Evolutionary conservation across 2,329 filamentous ascomycete species (phyloP).

Genomic region (Penicillium glabrum): DNA sequence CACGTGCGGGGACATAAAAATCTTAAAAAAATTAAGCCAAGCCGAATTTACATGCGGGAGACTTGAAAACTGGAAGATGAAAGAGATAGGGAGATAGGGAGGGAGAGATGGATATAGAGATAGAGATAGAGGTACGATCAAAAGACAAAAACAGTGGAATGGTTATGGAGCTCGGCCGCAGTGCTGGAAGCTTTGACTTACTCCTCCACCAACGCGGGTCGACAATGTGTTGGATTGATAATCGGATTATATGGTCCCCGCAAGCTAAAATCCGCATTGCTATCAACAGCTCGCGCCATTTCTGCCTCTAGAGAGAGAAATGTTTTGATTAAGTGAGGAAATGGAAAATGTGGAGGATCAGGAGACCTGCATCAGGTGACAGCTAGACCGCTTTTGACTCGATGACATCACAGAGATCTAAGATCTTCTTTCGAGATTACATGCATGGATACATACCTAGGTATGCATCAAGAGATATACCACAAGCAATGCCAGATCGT

Average conservation of each 20-base stretch:
- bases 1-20: too few relatives aligned
- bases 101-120: too few relatives aligned
- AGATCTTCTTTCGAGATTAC: background rate
- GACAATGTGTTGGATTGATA: conserved; percentile 50
- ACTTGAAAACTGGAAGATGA: background rate
- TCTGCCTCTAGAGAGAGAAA: background rate
- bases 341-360: background rate
- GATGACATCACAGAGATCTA: background rate
- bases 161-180: background rate
- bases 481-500: background rate
- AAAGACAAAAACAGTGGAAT: background rate
- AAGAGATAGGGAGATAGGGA: too few relatives aligned
- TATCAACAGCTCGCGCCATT: conserved; percentile 11
- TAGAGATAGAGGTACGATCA: too few relatives aligned
- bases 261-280: conserved; percentile 9
- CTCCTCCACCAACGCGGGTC: conserved; percentile 53
- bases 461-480: too few relatives aligned
- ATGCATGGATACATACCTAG: too few relatives aligned
- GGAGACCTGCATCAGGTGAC: background rate
- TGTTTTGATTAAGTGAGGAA: background rate
- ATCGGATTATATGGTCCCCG: conserved; percentile 49
- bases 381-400: background rate
- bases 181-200: conserved; percentile 29
- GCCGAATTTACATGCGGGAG: background rate
- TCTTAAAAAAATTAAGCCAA: background rate